Base-by-base conservation (phyloP, 2,329 filamentous ascomycete species). In the Aspergillus sp. region DNA sequence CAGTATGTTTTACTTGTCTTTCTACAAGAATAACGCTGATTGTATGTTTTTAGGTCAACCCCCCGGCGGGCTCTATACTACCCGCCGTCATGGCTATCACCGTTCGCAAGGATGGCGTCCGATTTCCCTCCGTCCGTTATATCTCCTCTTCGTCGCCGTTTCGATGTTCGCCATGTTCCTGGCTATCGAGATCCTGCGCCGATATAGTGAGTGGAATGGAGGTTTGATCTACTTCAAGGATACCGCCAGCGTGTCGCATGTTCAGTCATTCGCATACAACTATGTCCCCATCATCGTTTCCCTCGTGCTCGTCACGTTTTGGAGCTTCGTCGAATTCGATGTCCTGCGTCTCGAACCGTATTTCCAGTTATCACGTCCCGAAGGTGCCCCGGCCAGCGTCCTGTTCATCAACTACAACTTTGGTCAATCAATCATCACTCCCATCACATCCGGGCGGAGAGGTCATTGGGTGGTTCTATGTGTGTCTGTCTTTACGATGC, bases 241-340 rank as follows among this genome's bases (percentile, higher is more conserved):
- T 43, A 65, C 64, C 32, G 54, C 60, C 38, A 55, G 62, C 39
- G 53, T 67, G 25, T 58, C 59, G 45, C 17, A 44, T 22, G 7
- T 51, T 7, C 54, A 62, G 43, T 66, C 63, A 1, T 66, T 68
- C 45, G 56, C 55, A 39, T 68, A 66, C 49, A 67, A 68, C 41
- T 67, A 68, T 68, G 64, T 62, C 52, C 72, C 49, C 59, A 71
- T 74, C 30, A 66, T 76, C 30, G 51, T 71, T 13, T 68, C 74
- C 10, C 66, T 76, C 15, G 60, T 69, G 5, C 73, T 76, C 25
- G 68, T 73, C 37, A 70, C 73, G 17, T 54, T 74, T 1, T 76
- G 74, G 74, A 71, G 74, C 42, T 71, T 75, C 48, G 66, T 72
- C 10, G 74, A 76, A 47, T 76, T 72, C 45, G 74, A 76, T 50